Evolutionary conservation across 164 flowering plant genomes (phyloP).

Genomic region (Pachysandra terminalis): DNA sequence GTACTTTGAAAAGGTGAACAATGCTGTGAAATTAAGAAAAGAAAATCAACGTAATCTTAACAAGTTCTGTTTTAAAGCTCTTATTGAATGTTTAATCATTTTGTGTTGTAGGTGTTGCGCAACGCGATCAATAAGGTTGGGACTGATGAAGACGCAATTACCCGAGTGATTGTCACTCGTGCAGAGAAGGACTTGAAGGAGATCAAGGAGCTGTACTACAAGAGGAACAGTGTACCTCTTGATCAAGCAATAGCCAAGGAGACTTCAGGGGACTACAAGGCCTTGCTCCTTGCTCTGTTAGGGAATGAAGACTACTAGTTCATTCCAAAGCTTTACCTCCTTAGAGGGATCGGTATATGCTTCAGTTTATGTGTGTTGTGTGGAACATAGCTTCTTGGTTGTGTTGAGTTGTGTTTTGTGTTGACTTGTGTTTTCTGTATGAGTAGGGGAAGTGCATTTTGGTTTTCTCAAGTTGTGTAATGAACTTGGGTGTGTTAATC

Average conservation of each 20-base stretch:
- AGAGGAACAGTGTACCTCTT: slow-evolving; percentile 50
- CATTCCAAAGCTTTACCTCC: too few species aligned
- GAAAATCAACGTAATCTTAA: background rate
- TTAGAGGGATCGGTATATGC: too few species aligned
- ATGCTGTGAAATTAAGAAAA: background rate
- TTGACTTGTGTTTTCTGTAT: too few species aligned
- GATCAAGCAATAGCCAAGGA: slow-evolving; percentile 45
- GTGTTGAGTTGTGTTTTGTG: too few species aligned
- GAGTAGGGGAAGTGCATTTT: too few species aligned
- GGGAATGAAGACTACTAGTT: slow-evolving; percentile 24
- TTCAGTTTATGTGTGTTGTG: too few species aligned
- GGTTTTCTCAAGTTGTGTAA: too few species aligned
- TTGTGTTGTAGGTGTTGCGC: too few species aligned
- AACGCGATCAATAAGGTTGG: slow-evolving; percentile 40
- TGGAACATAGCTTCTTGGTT: too few species aligned
- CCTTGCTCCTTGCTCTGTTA: slow-evolving; percentile 47
- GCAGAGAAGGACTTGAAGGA: too few species aligned
- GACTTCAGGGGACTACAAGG: too few species aligned
- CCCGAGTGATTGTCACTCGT: slow-evolving; percentile 48
- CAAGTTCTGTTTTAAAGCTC: background rate
- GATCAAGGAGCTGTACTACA: slow-evolving; percentile 50
- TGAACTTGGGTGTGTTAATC: too few species aligned
- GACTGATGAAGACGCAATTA: slow-evolving; percentile 53
- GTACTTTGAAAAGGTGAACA: slow-evolving; percentile 42
- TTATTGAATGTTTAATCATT: slow-evolving; percentile 17